Percentiles rank a stretch among this genome's conserved stretches.
These are phyloP conservation scores for Nakaseomyces uthaithaninus DNA, from an alignment of 1,139 yeast species.

Conservation along the genomic window DNA sequence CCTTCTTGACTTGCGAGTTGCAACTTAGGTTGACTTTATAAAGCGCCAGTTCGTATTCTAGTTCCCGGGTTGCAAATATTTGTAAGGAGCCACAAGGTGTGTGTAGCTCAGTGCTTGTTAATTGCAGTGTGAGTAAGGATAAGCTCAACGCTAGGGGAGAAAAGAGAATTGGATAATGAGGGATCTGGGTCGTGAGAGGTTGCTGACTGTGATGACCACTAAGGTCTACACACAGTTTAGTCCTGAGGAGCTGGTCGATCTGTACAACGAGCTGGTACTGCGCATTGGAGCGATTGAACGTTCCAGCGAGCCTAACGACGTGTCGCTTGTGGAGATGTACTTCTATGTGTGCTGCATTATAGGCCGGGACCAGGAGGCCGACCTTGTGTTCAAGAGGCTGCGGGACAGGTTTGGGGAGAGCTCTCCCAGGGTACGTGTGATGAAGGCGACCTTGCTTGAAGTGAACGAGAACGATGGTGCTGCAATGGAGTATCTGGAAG, in stretches of 20 bases:
- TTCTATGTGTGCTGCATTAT: constrained; percentile 59
- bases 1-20: too few relatives aligned
- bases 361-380: constrained; percentile 66
- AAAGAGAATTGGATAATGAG: background rate
- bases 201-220: constrained; percentile 29
- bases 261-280: constrained; percentile 33
- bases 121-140: background rate
- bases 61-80: too few relatives aligned
- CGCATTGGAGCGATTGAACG: constrained; percentile 21
- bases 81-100: too few relatives aligned
- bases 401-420: constrained; percentile 56
- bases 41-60: too few relatives aligned
- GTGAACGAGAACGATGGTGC: constrained; percentile 23
- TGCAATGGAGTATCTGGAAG: constrained; percentile 26
- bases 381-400: constrained; percentile 51
- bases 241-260: constrained; percentile 34
- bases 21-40: too few relatives aligned
- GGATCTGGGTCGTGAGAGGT: constrained; percentile 4
- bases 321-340: constrained; percentile 58
- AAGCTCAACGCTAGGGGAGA: background rate
- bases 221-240: constrained; percentile 36
- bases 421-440: constrained; percentile 25
- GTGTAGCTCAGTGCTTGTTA: too few relatives aligned
- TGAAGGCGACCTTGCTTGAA: constrained; percentile 28
- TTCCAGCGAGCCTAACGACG: constrained; percentile 42